Conservation (phyloP, 2,329 filamentous ascomycete species). For the Cordyceps militaris region DNA sequence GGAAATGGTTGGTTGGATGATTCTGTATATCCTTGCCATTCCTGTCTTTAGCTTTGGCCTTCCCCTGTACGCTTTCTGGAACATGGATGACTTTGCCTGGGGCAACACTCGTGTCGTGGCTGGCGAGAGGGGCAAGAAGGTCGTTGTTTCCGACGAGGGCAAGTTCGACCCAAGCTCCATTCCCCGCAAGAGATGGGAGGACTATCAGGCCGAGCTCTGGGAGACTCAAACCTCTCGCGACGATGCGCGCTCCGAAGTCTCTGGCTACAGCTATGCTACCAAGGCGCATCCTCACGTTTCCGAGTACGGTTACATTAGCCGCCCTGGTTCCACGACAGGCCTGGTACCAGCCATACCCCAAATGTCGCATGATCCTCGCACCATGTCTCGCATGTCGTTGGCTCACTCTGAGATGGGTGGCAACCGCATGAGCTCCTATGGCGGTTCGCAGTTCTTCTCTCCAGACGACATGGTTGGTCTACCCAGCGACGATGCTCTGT, state of each 20-base stretch:
- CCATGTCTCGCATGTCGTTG: conserved; percentile 68
- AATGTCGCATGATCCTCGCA: conserved; percentile 41
- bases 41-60: conserved; percentile 87
- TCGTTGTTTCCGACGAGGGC: conserved; percentile 92
- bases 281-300: conserved; percentile 61
- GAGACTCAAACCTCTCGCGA: conserved; percentile 80
- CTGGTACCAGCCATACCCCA: conserved; percentile 40
- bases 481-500: conserved; percentile 80
- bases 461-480: conserved; percentile 66
- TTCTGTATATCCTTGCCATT: conserved; percentile 86
- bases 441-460: conserved; percentile 51
- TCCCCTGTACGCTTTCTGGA: conserved; percentile 94
- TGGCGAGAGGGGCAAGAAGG: conserved; percentile 85
- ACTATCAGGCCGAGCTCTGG: conserved; percentile 97
- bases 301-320: conserved; percentile 61
- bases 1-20: conserved; percentile 99
- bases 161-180: conserved; percentile 93
- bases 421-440: conserved; percentile 55
- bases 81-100: conserved; percentile 99
- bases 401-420: conserved; percentile 61
- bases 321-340: conserved; percentile 49
- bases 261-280: conserved; percentile 91
- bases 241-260: conserved; percentile 78
- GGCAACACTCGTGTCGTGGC: conserved; percentile 97
- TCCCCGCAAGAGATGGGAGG: conserved; percentile 98